A percentile compares a stretch with the other conserved stretches of the same genome.
Conservation (phyloP, 805 yeast genomes). For the Pichia nakasei region DNA sequence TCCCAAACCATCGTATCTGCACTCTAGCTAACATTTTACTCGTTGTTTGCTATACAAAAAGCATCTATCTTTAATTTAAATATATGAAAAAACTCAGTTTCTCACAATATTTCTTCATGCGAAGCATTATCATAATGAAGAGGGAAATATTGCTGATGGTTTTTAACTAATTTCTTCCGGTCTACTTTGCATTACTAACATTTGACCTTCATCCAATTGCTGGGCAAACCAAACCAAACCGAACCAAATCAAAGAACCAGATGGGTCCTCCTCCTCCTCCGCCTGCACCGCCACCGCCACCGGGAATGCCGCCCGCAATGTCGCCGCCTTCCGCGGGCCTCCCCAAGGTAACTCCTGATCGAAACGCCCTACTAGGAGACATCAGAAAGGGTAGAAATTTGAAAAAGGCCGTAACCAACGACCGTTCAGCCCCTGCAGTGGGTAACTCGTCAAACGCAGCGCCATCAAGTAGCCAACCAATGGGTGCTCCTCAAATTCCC, state of each 20-base stretch:
- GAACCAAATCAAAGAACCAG: no score
- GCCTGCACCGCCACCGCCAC: conserved; percentile 44
- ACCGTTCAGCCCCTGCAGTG: conserved; percentile 54
- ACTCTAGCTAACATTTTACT: neutral
- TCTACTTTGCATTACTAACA: no score
- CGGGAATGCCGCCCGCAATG: conserved; percentile 41
- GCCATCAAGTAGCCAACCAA: conserved; percentile 7
- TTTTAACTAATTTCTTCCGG: no score
- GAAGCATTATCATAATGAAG: no score
- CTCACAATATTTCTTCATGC: no score
- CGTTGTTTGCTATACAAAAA: no score
- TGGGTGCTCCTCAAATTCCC: conserved; percentile 16
- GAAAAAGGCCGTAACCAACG: conserved; percentile 57
- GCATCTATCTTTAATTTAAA: no score
- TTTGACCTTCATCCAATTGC: no score
- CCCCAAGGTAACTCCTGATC: conserved; percentile 25
- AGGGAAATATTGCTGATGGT: no score
- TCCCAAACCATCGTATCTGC: neutral
- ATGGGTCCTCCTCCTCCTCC: conserved; percentile 45
- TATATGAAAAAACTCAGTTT: no score
- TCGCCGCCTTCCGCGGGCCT: conserved; percentile 26
- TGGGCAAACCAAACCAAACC: no score
- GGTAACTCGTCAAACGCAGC: conserved; percentile 26
- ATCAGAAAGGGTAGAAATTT: conserved; percentile 62
- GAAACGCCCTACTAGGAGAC: conserved; percentile 65